These are phyloP conservation scores for Talaromyces sp. DNA, from an alignment of 2,329 filamentous ascomycete species.

Conservation along the genomic window DNA sequence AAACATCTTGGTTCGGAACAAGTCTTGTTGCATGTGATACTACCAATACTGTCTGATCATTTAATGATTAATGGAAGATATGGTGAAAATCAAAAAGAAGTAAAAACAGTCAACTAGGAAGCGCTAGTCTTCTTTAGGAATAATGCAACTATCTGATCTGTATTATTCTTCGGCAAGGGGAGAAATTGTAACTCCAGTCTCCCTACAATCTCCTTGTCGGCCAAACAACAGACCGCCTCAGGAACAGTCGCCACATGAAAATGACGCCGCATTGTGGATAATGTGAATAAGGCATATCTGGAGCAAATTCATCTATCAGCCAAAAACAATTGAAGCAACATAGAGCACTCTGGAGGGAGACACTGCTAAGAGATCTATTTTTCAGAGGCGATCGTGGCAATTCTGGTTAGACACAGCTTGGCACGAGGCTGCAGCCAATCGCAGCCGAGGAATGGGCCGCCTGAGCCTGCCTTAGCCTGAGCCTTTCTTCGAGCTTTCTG, in stretches of 20 bases:
- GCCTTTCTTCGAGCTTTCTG: conserved; percentile 10
- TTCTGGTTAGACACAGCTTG: conserved; percentile 14
- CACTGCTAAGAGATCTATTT: not conserved
- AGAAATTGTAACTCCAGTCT: not conserved
- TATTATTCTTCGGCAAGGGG: not conserved
- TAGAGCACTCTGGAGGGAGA: not conserved
- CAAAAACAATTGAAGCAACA: not conserved
- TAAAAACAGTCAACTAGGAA: not conserved
- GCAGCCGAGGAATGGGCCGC: conserved; percentile 12
- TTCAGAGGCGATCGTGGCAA: conserved; percentile 10
- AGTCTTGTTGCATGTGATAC: not conserved
- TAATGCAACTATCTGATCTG: not conserved
- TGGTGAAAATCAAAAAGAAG: not conserved
- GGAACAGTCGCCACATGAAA: not conserved
- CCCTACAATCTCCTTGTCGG: not conserved
- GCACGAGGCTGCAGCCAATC: conserved; percentile 12
- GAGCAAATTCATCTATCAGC: not conserved
- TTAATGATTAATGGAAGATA: too few species aligned
- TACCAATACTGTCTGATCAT: too few species aligned
- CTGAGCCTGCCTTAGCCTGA: conserved; percentile 11
- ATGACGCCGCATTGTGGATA: not conserved
- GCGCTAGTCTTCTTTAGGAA: not conserved
- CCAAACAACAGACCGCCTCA: not conserved
- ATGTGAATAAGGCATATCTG: not conserved
- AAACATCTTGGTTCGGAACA: not conserved